Conservation (phyloP, 208 protist genomes). For the Leishmania aethiopica region DNA sequence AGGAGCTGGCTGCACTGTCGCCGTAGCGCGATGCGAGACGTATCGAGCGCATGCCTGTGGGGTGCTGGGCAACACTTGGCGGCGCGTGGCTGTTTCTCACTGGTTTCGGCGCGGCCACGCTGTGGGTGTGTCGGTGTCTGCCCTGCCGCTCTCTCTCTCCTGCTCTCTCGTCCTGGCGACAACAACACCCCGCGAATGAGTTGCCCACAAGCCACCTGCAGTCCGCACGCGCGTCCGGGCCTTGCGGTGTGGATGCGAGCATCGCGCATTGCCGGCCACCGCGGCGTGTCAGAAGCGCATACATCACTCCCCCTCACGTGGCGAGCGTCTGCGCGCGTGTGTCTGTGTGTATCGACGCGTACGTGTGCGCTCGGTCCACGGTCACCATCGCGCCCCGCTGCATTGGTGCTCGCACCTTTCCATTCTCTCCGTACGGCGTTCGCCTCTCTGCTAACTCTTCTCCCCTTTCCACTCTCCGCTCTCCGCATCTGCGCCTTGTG, state of each 20-base stretch:
- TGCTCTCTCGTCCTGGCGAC: not conserved
- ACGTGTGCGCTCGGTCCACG: not conserved
- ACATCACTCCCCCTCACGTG: not conserved
- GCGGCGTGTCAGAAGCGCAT: not conserved
- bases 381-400: not conserved
- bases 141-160: not conserved
- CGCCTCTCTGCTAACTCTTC: not conserved
- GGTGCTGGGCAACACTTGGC: not conserved
- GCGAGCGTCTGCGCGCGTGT: not conserved
- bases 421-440: not conserved
- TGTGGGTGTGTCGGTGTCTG: not conserved
- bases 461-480: not conserved
- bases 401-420: not conserved
- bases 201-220: not conserved
- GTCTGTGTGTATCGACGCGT: not conserved
- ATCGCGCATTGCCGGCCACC: not conserved
- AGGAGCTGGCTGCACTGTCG: constrained; percentile 1
- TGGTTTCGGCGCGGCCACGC: not conserved
- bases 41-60: not conserved
- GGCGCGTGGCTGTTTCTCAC: not conserved
- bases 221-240: not conserved
- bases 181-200: not conserved
- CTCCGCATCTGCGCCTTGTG: not conserved
- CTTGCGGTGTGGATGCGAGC: not conserved
- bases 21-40: not conserved